Percentiles rank a stretch among this genome's conserved stretches.
These are phyloP conservation scores for Vigna unguiculata DNA, from an alignment of 306 rosid genomes.

Conservation along the genomic window DNA sequence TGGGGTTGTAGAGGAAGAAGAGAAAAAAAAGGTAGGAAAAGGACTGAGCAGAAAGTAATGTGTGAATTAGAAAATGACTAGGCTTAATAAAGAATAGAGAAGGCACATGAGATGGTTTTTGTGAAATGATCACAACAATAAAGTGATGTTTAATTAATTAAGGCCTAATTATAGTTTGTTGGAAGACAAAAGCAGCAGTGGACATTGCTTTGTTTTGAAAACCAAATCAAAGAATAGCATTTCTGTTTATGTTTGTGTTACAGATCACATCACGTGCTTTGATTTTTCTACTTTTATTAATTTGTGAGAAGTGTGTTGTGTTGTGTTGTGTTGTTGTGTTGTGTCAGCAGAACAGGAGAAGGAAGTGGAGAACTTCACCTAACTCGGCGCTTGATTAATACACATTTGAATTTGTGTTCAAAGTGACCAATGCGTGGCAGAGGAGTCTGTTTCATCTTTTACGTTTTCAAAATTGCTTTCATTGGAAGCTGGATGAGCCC, in stretches of 20 bases:
- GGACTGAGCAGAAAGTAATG: neutral
- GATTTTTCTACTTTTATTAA: neutral
- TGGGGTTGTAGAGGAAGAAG: neutral
- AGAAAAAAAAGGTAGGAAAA: slow-evolving; percentile 5
- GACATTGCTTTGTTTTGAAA: neutral
- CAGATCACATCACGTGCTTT: slow-evolving; percentile 38
- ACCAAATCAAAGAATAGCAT: neutral
- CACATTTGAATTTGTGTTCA: slow-evolving; percentile 29
- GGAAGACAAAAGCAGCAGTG: slow-evolving; percentile 3
- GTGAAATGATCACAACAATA: neutral
- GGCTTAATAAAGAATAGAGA: neutral
- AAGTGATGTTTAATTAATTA: neutral
- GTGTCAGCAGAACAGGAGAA: slow-evolving; percentile 16
- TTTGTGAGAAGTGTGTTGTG: neutral
- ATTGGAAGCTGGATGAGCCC: neutral
- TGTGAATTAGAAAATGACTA: slow-evolving; percentile 24
- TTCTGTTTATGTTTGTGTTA: slow-evolving; percentile 1
- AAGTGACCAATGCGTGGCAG: slow-evolving; percentile 16
- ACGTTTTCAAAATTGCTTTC: slow-evolving; percentile 1
- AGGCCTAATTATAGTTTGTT: slow-evolving; percentile 6
- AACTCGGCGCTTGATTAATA: slow-evolving; percentile 5
- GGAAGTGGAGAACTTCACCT: slow-evolving; percentile 11
- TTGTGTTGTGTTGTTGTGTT: neutral
- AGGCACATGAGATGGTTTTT: neutral
- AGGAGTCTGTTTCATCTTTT: slow-evolving; percentile 31